Conservation (phyloP, 495 filamentous ascomycete species). For the Podospora appendiculata region DNA sequence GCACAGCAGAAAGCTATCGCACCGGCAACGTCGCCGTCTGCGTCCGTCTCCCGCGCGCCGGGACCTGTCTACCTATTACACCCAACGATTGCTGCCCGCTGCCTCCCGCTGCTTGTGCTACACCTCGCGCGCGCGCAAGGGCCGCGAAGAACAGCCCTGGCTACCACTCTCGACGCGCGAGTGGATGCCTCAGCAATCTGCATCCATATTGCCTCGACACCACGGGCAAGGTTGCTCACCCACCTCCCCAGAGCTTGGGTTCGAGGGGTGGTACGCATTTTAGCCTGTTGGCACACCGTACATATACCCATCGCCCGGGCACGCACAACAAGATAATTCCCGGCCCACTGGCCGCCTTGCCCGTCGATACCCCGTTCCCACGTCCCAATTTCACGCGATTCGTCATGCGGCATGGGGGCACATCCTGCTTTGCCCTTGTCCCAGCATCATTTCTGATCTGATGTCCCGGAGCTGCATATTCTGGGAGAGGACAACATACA, state of each 20-base stretch:
- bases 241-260: constrained; percentile 8
- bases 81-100: constrained; percentile 6
- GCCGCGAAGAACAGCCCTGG: neutral
- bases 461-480: neutral
- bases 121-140: neutral
- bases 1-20: neutral
- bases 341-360: constrained; percentile 17
- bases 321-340: constrained; percentile 8
- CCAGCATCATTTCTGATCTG: neutral
- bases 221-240: neutral
- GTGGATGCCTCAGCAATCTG: constrained; percentile 1
- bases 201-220: constrained; percentile 9
- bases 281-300: constrained; percentile 17
- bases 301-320: constrained; percentile 10
- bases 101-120: constrained; percentile 11
- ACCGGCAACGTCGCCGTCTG: neutral
- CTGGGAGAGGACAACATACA: neutral
- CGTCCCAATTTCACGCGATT: neutral
- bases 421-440: neutral
- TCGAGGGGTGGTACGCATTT: constrained; percentile 6
- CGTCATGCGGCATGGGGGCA: neutral
- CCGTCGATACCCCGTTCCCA: neutral
- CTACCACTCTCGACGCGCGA: neutral
- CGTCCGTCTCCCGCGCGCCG: constrained; percentile 1
- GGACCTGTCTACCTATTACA: neutral